Conservation (phyloP, 2,329 filamentous ascomycete species). For the Scopulariopsis brevicaulis region DNA sequence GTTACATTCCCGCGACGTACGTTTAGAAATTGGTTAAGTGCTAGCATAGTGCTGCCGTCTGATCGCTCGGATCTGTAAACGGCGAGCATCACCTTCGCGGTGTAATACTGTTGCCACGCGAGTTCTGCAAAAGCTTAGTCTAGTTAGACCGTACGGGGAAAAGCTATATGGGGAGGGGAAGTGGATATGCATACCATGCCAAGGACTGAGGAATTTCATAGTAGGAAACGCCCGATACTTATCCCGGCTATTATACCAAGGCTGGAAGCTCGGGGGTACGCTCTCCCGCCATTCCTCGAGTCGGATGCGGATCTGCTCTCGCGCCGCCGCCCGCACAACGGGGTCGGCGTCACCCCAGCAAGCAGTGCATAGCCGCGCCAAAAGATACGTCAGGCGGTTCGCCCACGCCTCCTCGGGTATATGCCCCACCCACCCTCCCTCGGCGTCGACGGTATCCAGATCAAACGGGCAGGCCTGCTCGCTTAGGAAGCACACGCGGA, state of each 20-base stretch:
- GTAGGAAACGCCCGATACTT: neutral
- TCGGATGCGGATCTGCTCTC: neutral
- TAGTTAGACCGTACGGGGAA: neutral
- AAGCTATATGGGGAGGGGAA: neutral
- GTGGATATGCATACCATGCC: conserved; percentile 2
- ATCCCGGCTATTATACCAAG: neutral
- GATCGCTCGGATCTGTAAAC: neutral
- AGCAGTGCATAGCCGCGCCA: conserved; percentile 1
- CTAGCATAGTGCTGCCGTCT: neutral
- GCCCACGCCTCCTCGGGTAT: conserved; percentile 1
- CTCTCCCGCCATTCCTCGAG: neutral
- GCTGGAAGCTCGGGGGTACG: neutral
- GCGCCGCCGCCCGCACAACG: neutral
- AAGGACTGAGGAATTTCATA: conserved; percentile 2
- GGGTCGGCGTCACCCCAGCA: conserved; percentile 1
- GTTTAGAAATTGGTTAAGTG: neutral
- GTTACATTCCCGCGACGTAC: neutral
- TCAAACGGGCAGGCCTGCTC: conserved; percentile 3
- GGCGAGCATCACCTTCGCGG: conserved; percentile 2
- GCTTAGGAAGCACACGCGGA: conserved; percentile 2
- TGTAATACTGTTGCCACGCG: conserved; percentile 3
- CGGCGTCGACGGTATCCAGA: neutral
- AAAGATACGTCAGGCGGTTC: conserved; percentile 1
- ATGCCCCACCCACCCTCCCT: too few relatives aligned
- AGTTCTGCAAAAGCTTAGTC: neutral